A percentile compares a stretch with the other conserved stretches of the same genome.
These are phyloP conservation scores for Cutaneotrichosporon cyanovorans DNA, from an alignment of 1,284 basidiomycete genomes.

Conservation along the genomic window DNA sequence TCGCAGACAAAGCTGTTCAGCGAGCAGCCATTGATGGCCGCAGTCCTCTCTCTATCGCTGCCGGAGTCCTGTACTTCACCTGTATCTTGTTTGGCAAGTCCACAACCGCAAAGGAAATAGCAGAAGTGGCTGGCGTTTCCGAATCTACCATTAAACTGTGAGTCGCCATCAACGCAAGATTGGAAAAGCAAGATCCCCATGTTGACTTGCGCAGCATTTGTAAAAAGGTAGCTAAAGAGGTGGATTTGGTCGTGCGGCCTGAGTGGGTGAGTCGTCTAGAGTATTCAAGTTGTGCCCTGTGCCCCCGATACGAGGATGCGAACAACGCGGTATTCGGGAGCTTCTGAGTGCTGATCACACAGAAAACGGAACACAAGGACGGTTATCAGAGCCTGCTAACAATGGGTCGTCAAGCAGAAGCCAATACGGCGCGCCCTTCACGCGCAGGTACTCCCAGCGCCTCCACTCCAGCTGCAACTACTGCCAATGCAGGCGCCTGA, in stretches of 20 bases:
- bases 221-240: slow-evolving; percentile 32
- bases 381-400: slow-evolving; percentile 3
- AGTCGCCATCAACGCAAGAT: slow-evolving; percentile 9
- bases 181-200: too few species aligned
- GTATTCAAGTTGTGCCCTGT: too few species aligned
- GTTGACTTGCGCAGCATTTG: slow-evolving; percentile 4
- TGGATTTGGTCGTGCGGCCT: slow-evolving; percentile 36
- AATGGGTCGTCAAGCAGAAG: slow-evolving; percentile 8
- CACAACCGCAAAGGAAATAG: slow-evolving; percentile 77
- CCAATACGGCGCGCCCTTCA: not conserved
- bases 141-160: slow-evolving; percentile 86
- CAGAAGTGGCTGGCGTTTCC: slow-evolving; percentile 90
- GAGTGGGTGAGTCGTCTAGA: slow-evolving; percentile 37
- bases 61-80: slow-evolving; percentile 90
- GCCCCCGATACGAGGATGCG: too few species aligned
- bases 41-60: slow-evolving; percentile 91
- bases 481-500: too few species aligned
- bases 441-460: not conserved
- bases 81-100: slow-evolving; percentile 67
- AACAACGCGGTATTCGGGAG: too few species aligned
- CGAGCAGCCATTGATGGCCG: slow-evolving; percentile 85
- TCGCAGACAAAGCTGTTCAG: slow-evolving; percentile 72
- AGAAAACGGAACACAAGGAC: not conserved
- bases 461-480: not conserved
- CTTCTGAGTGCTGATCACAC: too few species aligned